These are phyloP conservation scores for Aspergillus oerlinghausenensis DNA, from an alignment of 2,329 filamentous ascomycete species.

Conservation along the genomic window DNA sequence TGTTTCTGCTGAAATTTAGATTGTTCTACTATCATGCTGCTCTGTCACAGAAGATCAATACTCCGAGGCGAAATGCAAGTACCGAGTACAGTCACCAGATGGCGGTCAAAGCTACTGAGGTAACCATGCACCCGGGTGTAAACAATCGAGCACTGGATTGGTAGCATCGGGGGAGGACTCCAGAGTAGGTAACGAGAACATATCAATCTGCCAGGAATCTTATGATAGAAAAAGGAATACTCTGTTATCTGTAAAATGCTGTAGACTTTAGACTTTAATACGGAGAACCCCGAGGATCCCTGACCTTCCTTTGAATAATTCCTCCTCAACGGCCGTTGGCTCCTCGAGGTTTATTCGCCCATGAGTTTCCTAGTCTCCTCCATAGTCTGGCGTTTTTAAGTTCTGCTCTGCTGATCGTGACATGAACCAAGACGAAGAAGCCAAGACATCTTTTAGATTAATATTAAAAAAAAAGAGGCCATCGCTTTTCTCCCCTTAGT, in stretches of 20 bases:
- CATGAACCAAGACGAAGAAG: conserved; percentile 14
- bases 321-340: background rate
- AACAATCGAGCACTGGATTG: conserved; percentile 5
- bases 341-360: conserved; percentile 5
- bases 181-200: background rate
- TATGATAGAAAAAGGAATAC: too few species aligned
- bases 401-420: conserved; percentile 13
- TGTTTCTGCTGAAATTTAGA: too few species aligned
- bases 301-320: background rate
- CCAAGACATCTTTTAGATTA: conserved; percentile 1
- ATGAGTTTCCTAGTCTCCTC: conserved; percentile 2
- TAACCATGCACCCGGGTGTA: conserved; percentile 6
- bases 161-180: background rate
- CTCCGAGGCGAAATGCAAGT: too few species aligned
- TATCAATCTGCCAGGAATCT: too few species aligned
- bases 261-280: background rate
- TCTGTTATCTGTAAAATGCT: background rate
- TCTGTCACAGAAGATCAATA: too few species aligned
- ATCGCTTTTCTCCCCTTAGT: conserved; percentile 6
- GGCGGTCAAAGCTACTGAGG: conserved; percentile 3
- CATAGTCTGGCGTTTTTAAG: background rate
- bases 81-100: background rate
- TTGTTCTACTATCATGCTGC: too few species aligned
- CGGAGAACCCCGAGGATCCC: background rate
- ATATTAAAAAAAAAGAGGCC: conserved; percentile 5